A percentile compares a stretch with the other conserved stretches of the same genome.
These are phyloP conservation scores for Penicillium sp. DNA, from an alignment of 2,329 filamentous ascomycete genomes.

Conservation along the genomic window DNA sequence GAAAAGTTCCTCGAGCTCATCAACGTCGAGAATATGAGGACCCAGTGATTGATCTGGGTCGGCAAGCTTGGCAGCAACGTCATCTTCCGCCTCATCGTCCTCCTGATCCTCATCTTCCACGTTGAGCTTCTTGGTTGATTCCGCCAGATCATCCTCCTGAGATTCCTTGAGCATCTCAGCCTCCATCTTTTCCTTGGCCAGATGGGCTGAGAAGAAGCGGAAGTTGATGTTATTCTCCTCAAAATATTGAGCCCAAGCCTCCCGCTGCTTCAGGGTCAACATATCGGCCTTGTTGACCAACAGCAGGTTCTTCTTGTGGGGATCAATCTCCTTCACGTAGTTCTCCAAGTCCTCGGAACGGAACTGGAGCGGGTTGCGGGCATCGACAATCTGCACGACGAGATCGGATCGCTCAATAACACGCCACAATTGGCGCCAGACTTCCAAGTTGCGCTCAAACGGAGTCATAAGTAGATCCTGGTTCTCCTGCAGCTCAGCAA, in stretches of 20 bases:
- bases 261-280: conserved; percentile 86
- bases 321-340: conserved; percentile 91
- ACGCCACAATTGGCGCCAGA: conserved; percentile 97
- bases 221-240: conserved; percentile 79
- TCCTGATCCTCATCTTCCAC: conserved; percentile 45
- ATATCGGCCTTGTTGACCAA: conserved; percentile 99
- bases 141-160: conserved; percentile 49
- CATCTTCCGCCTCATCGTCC: conserved; percentile 18
- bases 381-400: conserved; percentile 97
- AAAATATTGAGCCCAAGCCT: conserved; percentile 84
- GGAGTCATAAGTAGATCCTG: conserved; percentile 96
- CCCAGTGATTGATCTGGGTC: conserved; percentile 44
- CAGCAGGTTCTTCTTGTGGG: conserved; percentile 84
- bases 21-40: conserved; percentile 83
- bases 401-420: conserved; percentile 96
- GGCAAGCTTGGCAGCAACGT: conserved; percentile 19
- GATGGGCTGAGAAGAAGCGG: conserved; percentile 91
- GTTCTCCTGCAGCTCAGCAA: conserved; percentile 91
- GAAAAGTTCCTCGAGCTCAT: conserved; percentile 90
- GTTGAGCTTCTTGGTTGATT: conserved; percentile 48
- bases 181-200: conserved; percentile 89
- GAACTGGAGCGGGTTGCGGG: conserved; percentile 90
- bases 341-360: conserved; percentile 88
- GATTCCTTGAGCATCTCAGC: conserved; percentile 58
- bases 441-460: conserved; percentile 95